phyloP scores from a whole-genome alignment of 441 rosid genomes.

The Viola pubescens region DNA sequence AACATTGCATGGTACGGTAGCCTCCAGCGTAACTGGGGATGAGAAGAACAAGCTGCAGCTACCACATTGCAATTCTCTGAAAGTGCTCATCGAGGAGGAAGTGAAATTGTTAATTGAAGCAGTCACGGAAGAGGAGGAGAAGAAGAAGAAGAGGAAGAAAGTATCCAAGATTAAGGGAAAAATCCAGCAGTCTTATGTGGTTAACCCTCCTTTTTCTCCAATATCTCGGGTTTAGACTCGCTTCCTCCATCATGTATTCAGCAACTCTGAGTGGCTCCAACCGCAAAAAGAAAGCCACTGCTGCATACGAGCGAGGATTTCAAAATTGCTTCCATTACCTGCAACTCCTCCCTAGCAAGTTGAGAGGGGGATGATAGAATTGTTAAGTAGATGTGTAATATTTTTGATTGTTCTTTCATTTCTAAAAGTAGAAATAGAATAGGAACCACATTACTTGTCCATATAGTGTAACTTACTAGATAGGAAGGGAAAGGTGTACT shows the following conservation, averaged over 20 bases:
- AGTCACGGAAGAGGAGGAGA: conserved; percentile 42
- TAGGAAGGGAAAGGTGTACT: neutral
- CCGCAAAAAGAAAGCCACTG: no score
- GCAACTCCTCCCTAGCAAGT: neutral
- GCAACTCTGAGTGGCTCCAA: no score
- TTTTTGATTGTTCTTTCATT: conserved; percentile 25
- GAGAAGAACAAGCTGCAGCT: conserved; percentile 24
- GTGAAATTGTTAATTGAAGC: conserved; percentile 57
- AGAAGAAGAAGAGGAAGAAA: conserved; percentile 18
- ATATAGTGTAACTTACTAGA: conserved; percentile 30
- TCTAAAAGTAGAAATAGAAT: conserved; percentile 19
- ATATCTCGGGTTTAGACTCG: conserved; percentile 59
- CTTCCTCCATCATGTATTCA: no score
- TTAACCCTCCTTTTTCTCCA: conserved; percentile 88
- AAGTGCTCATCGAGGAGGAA: conserved; percentile 63
- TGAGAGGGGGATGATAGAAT: no score
- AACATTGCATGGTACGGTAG: conserved; percentile 48
- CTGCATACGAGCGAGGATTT: neutral
- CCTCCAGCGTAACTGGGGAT: conserved; percentile 23
- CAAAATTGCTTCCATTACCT: neutral
- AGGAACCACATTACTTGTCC: conserved; percentile 38
- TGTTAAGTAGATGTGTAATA: neutral
- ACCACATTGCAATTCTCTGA: conserved; percentile 47
- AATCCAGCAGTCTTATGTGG: conserved; percentile 45
- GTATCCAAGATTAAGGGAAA: conserved; percentile 31